Evolutionary conservation across 2,329 filamentous ascomycete genomes (phyloP).

Genomic region (Sporothrix pallida): DNA sequence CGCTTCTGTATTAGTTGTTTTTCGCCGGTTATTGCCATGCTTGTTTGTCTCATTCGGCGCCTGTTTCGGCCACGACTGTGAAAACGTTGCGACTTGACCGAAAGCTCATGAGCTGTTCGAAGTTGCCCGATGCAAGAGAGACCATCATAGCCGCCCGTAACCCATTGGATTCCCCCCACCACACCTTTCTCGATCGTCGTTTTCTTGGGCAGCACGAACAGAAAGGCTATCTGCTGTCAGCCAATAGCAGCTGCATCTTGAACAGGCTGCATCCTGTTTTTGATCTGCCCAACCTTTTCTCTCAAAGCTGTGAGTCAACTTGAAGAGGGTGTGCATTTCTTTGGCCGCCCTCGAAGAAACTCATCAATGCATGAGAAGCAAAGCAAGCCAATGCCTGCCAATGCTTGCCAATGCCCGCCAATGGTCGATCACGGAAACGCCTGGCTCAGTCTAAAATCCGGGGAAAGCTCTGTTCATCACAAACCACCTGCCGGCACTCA

Average conservation of each 20-base stretch:
- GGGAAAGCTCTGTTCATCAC: conserved; percentile 21
- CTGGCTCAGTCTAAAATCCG: conserved; percentile 14
- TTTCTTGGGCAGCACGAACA: neutral
- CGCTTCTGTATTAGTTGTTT: no score
- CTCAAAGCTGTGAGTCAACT: neutral
- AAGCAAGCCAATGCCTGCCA: conserved; percentile 1
- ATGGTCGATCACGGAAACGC: conserved; percentile 24
- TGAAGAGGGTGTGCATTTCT: neutral
- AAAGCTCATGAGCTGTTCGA: neutral
- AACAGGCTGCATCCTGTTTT: conserved; percentile 1
- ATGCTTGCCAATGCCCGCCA: conserved; percentile 8
- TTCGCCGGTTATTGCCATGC: no score
- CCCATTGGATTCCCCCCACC: neutral
- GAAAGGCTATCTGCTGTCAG: neutral
- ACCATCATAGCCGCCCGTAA: neutral
- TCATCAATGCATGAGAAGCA: no score
- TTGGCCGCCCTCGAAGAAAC: neutral
- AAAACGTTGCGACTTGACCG: neutral
- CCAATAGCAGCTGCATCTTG: conserved; percentile 7
- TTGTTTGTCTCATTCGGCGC: neutral
- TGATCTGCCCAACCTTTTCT: no score
- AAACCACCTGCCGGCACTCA: conserved; percentile 9
- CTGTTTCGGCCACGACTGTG: conserved; percentile 9
- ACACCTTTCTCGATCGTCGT: neutral
- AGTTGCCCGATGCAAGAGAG: neutral